Evolutionary conservation across 108 stramenopile species (phyloP).

Genomic region (Nitzschia sp.): DNA sequence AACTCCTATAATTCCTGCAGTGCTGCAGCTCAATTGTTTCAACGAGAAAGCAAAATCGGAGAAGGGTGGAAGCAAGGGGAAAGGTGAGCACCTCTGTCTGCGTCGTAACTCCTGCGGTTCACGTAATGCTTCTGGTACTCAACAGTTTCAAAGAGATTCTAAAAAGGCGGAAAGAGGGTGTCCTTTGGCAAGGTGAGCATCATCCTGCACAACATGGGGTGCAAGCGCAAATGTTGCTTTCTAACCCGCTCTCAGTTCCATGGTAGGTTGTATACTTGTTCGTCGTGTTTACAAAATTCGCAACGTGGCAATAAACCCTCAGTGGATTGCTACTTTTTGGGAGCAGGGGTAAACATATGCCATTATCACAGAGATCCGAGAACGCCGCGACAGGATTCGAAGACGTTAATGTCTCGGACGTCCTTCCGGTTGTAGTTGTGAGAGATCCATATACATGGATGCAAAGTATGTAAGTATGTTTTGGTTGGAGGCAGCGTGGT

Average conservation of each 20-base stretch:
- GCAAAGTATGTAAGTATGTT: slow-evolving; percentile 45
- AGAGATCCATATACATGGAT: slow-evolving; percentile 83
- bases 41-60: slow-evolving; percentile 20
- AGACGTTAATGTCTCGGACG: slow-evolving; percentile 1
- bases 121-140: slow-evolving; percentile 30
- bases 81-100: no score
- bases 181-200: background rate
- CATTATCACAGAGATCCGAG: slow-evolving; percentile 30
- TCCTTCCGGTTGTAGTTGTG: slow-evolving; percentile 61
- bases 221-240: slow-evolving; percentile 1
- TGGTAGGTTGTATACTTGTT: no score
- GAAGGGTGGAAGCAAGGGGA: no score
- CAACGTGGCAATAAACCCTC: no score
- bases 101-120: no score
- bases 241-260: background rate
- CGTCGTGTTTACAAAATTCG: no score
- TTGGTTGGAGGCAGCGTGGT: background rate
- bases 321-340: no score
- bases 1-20: no score
- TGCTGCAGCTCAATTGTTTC: slow-evolving; percentile 52
- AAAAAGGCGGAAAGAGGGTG: background rate
- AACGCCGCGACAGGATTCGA: background rate
- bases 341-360: slow-evolving; percentile 80
- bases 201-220: background rate
- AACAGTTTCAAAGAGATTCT: slow-evolving; percentile 49